Evolutionary conservation across 208 protist species (phyloP).

Genomic region (Strigomonas culicis): DNA sequence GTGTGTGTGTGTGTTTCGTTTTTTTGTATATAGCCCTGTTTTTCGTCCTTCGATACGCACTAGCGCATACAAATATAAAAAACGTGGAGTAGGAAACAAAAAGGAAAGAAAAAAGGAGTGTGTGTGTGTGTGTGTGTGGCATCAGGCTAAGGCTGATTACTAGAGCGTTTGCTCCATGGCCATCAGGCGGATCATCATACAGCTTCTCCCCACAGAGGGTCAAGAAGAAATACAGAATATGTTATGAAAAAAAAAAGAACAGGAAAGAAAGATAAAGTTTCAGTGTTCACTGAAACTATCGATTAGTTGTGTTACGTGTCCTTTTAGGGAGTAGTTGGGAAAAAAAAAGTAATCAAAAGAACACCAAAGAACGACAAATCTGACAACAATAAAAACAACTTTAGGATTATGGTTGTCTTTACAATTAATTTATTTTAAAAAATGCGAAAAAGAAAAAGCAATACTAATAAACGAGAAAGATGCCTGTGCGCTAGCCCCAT

Average conservation of each 20-base stretch:
- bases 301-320: neutral
- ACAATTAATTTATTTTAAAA: conserved; percentile 2
- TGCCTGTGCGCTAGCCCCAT: no score
- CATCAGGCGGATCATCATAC: neutral
- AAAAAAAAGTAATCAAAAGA: conserved; percentile 13
- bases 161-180: neutral
- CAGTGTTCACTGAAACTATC: neutral
- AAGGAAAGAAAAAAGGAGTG: conserved; percentile 9
- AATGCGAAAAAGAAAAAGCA: no score
- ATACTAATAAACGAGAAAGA: no score
- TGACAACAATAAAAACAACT: conserved; percentile 11
- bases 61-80: conserved; percentile 5
- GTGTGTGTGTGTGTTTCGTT: conserved; percentile 1
- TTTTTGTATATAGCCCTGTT: conserved; percentile 9
- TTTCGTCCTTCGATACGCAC: neutral
- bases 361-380: conserved; percentile 8
- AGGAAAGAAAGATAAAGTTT: conserved; percentile 3
- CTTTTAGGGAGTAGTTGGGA: neutral
- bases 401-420: neutral
- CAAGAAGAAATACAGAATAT: neutral
- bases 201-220: neutral
- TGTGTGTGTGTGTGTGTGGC: neutral
- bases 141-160: conserved; percentile 1
- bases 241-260: conserved; percentile 12
- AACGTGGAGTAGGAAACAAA: conserved; percentile 17